Percentiles rank a stretch among this genome's conserved stretches.
phyloP scores from a whole-genome alignment of 345 rosid species.

The Alliaria petiolata region DNA sequence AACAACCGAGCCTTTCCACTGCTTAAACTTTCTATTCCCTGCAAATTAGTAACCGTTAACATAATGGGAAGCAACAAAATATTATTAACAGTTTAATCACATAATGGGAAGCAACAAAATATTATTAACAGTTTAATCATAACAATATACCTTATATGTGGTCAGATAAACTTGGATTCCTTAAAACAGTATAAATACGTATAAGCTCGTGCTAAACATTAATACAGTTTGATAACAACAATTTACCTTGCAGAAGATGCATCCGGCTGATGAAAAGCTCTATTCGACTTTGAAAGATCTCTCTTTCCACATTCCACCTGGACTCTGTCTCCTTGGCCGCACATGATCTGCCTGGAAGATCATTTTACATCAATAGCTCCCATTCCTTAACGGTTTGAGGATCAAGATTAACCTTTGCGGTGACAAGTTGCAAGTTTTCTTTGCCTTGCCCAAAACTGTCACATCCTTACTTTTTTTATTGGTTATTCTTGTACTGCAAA shows the following conservation, averaged over 20 bases:
- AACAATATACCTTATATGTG: background rate
- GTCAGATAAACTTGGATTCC: background rate
- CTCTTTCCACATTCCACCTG: conserved; percentile 38
- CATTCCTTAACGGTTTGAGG: conserved; percentile 34
- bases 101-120: too few relatives aligned
- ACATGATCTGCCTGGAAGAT: conserved; percentile 1
- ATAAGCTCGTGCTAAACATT: background rate
- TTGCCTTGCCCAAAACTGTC: background rate
- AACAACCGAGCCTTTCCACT: conserved; percentile 66
- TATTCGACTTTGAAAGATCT: conserved; percentile 27
- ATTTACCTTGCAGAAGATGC: conserved; percentile 46
- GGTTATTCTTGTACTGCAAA: background rate
- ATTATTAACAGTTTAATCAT: background rate
- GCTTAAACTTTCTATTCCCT: conserved; percentile 55
- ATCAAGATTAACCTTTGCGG: conserved; percentile 40
- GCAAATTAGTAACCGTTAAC: background rate
- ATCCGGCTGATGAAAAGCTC: conserved; percentile 33
- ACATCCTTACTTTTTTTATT: background rate
- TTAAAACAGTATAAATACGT: background rate
- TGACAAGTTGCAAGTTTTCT: conserved; percentile 1
- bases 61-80: background rate
- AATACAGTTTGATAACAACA: background rate
- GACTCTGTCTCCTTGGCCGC: conserved; percentile 18
- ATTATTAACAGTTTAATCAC: too few relatives aligned
- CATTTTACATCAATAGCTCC: conserved; percentile 36